Evolutionary conservation across 768 basidiomycete genomes (phyloP), one percentile per base, ranked within the genome.

Genomic region (Mycena galopus): DNA sequence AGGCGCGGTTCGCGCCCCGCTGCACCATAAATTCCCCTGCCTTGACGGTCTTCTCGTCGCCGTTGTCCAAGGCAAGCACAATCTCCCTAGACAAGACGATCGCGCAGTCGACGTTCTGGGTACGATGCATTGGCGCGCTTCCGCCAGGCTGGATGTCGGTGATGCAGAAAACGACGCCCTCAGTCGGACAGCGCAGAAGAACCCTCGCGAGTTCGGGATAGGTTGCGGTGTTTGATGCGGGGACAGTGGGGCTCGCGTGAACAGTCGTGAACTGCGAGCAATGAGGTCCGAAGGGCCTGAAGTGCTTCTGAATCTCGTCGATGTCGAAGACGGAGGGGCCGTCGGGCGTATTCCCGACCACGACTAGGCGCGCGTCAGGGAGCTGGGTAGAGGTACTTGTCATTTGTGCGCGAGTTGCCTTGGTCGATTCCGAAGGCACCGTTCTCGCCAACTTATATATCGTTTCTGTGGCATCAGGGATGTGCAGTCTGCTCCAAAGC

Each of bases 61-160:
- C 73, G 9, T 65, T 39, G 50, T 71, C 65, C 1, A 74, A 21
- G 4, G 30, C 42, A 14, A 67, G 35, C 9, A 74, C 69, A 16
- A 74, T 74, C 69, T 71, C 69, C 8, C 73, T 64, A 5, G 69
- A 74, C 0, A 74, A 44, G 2, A 74, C 69, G 25, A 71, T 69
- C 7, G 65, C 69, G 33, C 67, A 74, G 69, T 70, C 73, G 21
- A 74, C 10, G 65, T 65, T 74, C 19, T 32, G 58, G 0, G 73
- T 74, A 29, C 73, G 68, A 47, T 74, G 73, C 73, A 74, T 74
- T 12, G 73, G 73, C 39, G 65, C 65, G 57, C 68, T 62, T 10
- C 23, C 53, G 37, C 69, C 69, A 0, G 64, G 19, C 21, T 21
- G 69, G 29, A 65, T 60, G 37, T 65, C 69, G 10, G 64, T 64